Evolutionary conservation across 306 rosid genomes (phyloP), one percentile per base, ranked within the genome.

Genomic region (Argentina anserina): DNA sequence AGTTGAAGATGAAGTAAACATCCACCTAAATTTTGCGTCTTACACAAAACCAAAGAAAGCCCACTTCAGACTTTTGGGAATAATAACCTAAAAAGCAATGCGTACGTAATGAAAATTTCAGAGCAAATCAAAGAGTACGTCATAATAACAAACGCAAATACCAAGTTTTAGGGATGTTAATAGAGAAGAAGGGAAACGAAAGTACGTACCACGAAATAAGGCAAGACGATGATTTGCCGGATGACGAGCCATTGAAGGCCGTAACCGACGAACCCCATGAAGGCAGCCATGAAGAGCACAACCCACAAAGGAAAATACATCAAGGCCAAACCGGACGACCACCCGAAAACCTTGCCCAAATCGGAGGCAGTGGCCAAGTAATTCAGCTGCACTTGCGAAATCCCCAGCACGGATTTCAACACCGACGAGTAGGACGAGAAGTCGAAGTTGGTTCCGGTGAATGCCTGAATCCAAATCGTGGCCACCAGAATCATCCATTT

Each of bases 391-490:
- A 85, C 92, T 85, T 93, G 98, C 0, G 98, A 91, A 5, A 93
- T 81, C 7, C 81, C 72, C 0, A 93, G 83, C 0, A 88, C 89
- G 3, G 90, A 83, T 82, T 93, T 93, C 80, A 93, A 43, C 12
- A 75, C 21, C n/a, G 98, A 85, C 0, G 98, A 93, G 55, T 93
- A 93, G n/a, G 89, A 91, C 0, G 98, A 91, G 82, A 93, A 93
- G 78, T 93, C 91, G 71, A 93, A 93, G 78, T 93, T 93, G 0
- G 98, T 93, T 10, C 97, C 97, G 0, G 98, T 93, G 74, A 91
- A 93, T 0, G 98, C 91, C 64, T 93, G 98, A 76, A 93, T 84
- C 97, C 98, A 93, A 29, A 93, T 88, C 0, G 96, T 93, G 2
- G 84, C 97, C 28, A 91, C 92, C 10, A 93, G 75, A 66, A 91